phyloP scores from a whole-genome alignment of 805 yeast genomes.

The Barnettozyma vustinii region DNA sequence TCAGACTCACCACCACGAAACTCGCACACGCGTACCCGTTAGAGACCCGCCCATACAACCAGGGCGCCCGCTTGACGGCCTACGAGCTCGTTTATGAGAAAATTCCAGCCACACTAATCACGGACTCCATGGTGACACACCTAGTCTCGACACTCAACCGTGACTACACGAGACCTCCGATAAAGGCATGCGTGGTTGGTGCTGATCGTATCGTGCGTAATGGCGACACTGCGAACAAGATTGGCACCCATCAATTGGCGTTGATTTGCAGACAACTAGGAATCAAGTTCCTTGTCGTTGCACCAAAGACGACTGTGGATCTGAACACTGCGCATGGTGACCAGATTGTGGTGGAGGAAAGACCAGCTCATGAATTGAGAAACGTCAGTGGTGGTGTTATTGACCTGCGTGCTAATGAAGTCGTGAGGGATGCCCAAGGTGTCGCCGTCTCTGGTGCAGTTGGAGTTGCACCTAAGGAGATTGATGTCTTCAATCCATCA shows the following conservation, averaged over 20 bases:
- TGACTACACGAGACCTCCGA: constrained; percentile 45
- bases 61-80: constrained; percentile 91
- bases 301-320: constrained; percentile 91
- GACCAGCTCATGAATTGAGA: constrained; percentile 77
- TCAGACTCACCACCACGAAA: constrained; percentile 29
- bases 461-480: constrained; percentile 79
- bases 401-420: constrained; percentile 24
- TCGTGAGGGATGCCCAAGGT: constrained; percentile 21
- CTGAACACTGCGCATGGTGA: constrained; percentile 59
- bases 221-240: constrained; percentile 96
- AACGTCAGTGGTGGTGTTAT: constrained; percentile 65
- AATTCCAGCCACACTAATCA: constrained; percentile 82
- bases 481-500: constrained; percentile 92
- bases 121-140: constrained; percentile 89
- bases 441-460: constrained; percentile 44
- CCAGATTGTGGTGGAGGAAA: constrained; percentile 78
- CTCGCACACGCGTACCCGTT: constrained; percentile 75
- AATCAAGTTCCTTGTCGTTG: constrained; percentile 87
- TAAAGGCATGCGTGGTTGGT: constrained; percentile 77
- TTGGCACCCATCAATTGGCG: constrained; percentile 90
- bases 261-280: constrained; percentile 59
- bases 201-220: constrained; percentile 91
- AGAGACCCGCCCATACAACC: constrained; percentile 95
- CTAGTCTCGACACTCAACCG: constrained; percentile 42
- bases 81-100: constrained; percentile 81